A percentile compares a stretch with the other conserved stretches of the same genome.
phyloP scores from a whole-genome alignment of 163 green algal genomes.

The Picocystis sp. region DNA sequence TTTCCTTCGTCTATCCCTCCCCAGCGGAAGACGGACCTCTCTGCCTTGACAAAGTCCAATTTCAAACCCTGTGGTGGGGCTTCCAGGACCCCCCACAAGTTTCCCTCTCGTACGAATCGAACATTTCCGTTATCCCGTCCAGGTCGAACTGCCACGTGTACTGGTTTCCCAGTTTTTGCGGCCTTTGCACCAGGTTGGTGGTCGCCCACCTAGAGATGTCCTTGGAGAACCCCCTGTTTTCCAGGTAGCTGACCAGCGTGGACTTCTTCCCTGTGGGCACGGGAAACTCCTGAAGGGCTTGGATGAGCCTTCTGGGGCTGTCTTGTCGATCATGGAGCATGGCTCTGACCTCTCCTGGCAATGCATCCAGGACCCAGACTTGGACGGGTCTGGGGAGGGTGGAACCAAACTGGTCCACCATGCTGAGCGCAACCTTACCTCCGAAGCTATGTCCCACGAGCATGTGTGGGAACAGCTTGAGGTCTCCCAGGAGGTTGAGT shows the following conservation, averaged over 20 bases:
- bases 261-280: constrained; percentile 36
- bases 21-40: constrained; percentile 66
- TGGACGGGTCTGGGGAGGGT: constrained; percentile 4
- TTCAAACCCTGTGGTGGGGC: constrained; percentile 43
- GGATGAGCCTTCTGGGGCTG: constrained; percentile 62
- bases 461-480: constrained; percentile 68
- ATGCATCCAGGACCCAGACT: constrained; percentile 30
- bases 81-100: constrained; percentile 60
- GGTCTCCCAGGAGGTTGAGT: constrained; percentile 44
- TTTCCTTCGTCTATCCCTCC: constrained; percentile 15
- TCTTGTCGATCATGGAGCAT: constrained; percentile 20
- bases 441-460: constrained; percentile 85
- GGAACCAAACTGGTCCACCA: constrained; percentile 61
- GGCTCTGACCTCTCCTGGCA: constrained; percentile 50
- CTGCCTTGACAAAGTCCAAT: constrained; percentile 77
- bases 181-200: constrained; percentile 35
- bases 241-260: constrained; percentile 35
- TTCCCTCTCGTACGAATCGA: constrained; percentile 64
- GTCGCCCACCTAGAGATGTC: constrained; percentile 1
- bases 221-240: constrained; percentile 13
- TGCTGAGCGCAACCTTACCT: constrained; percentile 82
- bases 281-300: constrained; percentile 34
- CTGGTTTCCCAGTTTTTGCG: constrained; percentile 39
- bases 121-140: constrained; percentile 49
- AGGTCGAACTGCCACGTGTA: constrained; percentile 66